Percentiles rank a stretch among this genome's conserved stretches.
Evolutionary conservation across 2,329 filamentous ascomycete species (phyloP).

Genomic region (Tothia fuscella): DNA sequence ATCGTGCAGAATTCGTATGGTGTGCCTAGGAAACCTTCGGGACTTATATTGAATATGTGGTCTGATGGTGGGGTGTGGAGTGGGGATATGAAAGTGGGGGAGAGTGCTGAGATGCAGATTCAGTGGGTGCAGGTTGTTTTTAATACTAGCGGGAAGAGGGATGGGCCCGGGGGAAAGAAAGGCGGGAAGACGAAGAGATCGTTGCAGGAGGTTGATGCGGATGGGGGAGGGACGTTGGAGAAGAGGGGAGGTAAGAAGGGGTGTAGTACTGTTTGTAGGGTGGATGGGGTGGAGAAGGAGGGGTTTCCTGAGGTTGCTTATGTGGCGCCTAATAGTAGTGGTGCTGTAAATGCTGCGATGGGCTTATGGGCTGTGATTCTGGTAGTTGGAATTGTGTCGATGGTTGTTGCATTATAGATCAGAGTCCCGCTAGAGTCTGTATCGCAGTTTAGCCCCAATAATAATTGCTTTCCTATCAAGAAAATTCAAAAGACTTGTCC

Average conservation of each 20-base stretch:
- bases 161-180: slow-evolving; percentile 15
- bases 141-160: slow-evolving; percentile 26
- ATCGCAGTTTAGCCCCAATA: not conserved
- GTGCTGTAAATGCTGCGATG: slow-evolving; percentile 9
- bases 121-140: slow-evolving; percentile 53
- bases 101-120: slow-evolving; percentile 44
- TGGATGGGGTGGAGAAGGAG: slow-evolving; percentile 23
- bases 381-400: slow-evolving; percentile 11
- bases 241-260: slow-evolving; percentile 14
- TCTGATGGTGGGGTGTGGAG: slow-evolving; percentile 49
- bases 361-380: slow-evolving; percentile 6
- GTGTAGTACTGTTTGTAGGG: slow-evolving; percentile 26
- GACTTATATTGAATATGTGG: slow-evolving; percentile 49
- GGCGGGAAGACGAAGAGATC: slow-evolving; percentile 15
- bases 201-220: slow-evolving; percentile 3
- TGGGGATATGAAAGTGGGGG: slow-evolving; percentile 43
- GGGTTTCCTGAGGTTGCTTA: slow-evolving; percentile 24
- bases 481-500: too few species aligned
- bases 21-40: slow-evolving; percentile 40
- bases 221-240: slow-evolving; percentile 4
- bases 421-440: too few species aligned
- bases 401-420: too few species aligned
- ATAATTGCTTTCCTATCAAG: not conserved
- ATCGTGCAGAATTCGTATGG: slow-evolving; percentile 44
- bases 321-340: not conserved